A percentile compares a stretch with the other conserved stretches of the same genome.
Evolutionary conservation across 768 basidiomycete genomes (phyloP).

Genomic region (Suillus subluteus): DNA sequence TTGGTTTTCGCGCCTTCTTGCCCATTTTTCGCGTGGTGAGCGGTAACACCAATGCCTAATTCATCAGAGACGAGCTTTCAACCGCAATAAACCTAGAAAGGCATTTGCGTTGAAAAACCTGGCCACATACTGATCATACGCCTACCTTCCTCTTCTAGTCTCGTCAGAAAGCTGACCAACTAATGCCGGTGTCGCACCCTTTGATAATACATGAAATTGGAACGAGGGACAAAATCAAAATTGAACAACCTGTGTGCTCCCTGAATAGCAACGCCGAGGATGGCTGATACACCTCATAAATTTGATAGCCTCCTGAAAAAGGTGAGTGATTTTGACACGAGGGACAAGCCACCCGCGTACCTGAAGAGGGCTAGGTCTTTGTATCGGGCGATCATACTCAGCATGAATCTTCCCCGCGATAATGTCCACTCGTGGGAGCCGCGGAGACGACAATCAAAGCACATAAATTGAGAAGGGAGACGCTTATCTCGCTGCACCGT

Average conservation of each 20-base stretch:
- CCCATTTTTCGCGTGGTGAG: slow-evolving; percentile 41
- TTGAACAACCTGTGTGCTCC: slow-evolving; percentile 57
- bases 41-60: slow-evolving; percentile 47
- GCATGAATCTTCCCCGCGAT: slow-evolving; percentile 60
- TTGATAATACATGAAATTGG: slow-evolving; percentile 11
- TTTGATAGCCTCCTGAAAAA: slow-evolving; percentile 64
- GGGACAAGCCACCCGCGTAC: slow-evolving; percentile 37
- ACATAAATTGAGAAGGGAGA: slow-evolving; percentile 63
- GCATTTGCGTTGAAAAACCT: background rate
- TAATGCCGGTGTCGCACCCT: slow-evolving; percentile 58
- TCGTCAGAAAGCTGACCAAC: slow-evolving; percentile 66
- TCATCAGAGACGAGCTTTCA: slow-evolving; percentile 51
- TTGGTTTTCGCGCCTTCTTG: slow-evolving; percentile 44
- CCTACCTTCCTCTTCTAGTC: slow-evolving; percentile 72
- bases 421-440: slow-evolving; percentile 69
- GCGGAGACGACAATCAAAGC: slow-evolving; percentile 77
- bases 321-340: slow-evolving; percentile 5
- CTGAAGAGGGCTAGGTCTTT: slow-evolving; percentile 73
- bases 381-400: slow-evolving; percentile 63
- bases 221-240: background rate
- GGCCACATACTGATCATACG: background rate
- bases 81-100: slow-evolving; percentile 62
- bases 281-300: slow-evolving; percentile 55
- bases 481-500: slow-evolving; percentile 59
- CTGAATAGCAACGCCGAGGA: slow-evolving; percentile 55